Conservation (phyloP, 2,329 filamentous ascomycete genomes). For the Colletotrichum sp. region DNA sequence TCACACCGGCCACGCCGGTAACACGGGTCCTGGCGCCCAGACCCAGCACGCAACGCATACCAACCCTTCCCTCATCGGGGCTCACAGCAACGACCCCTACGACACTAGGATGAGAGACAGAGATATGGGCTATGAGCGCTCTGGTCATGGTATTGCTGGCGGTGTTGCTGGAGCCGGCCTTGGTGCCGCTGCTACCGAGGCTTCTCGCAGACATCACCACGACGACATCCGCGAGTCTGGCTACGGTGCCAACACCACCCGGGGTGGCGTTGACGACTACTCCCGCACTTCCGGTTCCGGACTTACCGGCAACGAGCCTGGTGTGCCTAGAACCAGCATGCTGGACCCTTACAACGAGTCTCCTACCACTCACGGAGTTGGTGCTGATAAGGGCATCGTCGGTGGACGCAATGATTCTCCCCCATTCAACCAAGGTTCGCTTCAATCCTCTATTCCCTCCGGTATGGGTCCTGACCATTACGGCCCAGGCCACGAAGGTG, state of each 20-base stretch:
- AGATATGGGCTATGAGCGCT: slow-evolving; percentile 19
- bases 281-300: background rate
- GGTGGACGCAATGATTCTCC: slow-evolving; percentile 8
- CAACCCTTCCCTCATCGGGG: slow-evolving; percentile 8
- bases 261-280: background rate
- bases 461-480: slow-evolving; percentile 21
- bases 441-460: background rate
- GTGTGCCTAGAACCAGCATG: slow-evolving; percentile 16
- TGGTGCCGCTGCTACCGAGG: slow-evolving; percentile 4
- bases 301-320: background rate
- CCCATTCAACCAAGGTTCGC: slow-evolving; percentile 2
- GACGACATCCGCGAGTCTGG: slow-evolving; percentile 9
- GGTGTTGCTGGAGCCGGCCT: slow-evolving; percentile 9
- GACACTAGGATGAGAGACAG: slow-evolving; percentile 18
- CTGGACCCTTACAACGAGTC: slow-evolving; percentile 17
- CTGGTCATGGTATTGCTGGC: slow-evolving; percentile 6
- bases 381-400: background rate
- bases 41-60: background rate
- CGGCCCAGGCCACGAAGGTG: slow-evolving; percentile 21
- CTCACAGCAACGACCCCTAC: slow-evolving; percentile 4
- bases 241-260: background rate
- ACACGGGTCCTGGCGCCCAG: background rate
- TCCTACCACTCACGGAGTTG: background rate
- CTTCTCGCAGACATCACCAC: slow-evolving; percentile 10
- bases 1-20: slow-evolving; percentile 5